Evolutionary conservation across 768 basidiomycete genomes (phyloP), one percentile per base, ranked within the genome.

Genomic region (Naematelia encephala): DNA sequence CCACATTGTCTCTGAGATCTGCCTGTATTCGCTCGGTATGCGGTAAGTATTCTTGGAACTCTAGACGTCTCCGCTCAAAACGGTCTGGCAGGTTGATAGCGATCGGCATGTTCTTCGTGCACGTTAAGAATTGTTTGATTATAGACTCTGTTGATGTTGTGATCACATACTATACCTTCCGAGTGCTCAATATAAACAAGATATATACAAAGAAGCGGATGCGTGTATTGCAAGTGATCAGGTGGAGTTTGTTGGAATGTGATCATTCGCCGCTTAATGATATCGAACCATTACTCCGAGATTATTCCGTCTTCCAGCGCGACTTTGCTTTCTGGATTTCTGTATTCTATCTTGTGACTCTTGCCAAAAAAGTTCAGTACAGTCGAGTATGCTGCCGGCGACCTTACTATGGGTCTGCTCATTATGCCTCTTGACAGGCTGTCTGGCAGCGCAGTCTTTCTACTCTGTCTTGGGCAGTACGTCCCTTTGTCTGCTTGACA

Each of bases 391-490:
- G 69, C 60, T 69, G 21, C 72, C 69, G 0, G 60, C 57, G 14
- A 57, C 63, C 5, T 34, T 71, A 19, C 42, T 71, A 12, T 59
- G 49, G 46, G 49, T 56, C 5, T 47, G 71, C 14, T 64, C 69
- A 3, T 54, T 74, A n/a, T 39, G 67, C 2, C 47, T 69, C 10
- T 39, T 71, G 19, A 54, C 61, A 23, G 65, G 67, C 48, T 63
- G 65, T 57, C 44, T 74, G 23, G 72, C 72, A 19, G 72, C 72
- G 5, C 65, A 74, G 42, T 67, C 65, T 5, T 61, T 63, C 48
- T 96, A 94, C 78, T 89, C 90, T 78, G 73, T 84, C 58, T 80
- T 94, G 60, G 91, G 90, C 67, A 78, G 90, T 91, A 75, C 79
- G 87, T 82, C 57, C 12, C 16, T 2, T 50, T 47, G 14, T 23